Conservation (phyloP, 805 yeast genomes). For the Wickerhamiella spandovensis region DNA sequence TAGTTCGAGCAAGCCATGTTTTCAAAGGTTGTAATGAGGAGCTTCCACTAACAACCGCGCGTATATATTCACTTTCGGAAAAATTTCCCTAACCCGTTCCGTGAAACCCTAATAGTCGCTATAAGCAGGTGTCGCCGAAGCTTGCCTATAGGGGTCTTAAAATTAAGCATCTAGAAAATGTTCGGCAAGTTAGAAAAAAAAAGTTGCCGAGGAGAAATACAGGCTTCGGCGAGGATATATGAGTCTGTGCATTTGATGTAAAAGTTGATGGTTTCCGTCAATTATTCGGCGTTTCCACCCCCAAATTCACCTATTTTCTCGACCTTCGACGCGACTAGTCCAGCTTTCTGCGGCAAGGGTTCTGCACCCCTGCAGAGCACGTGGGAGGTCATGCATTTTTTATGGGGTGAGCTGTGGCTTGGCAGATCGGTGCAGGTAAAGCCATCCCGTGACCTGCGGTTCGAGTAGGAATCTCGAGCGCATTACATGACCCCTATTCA, state of each 20-base stretch:
- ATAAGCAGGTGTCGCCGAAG: neutral
- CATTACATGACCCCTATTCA: no score
- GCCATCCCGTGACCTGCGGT: neutral
- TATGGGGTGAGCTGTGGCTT: neutral
- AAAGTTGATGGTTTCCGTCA: neutral
- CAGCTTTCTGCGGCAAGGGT: neutral
- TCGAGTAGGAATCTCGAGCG: no score
- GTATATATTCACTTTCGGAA: neutral
- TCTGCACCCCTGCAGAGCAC: neutral
- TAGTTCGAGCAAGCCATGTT: neutral
- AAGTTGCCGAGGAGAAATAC: neutral
- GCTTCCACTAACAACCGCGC: neutral
- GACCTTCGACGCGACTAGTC: no score
- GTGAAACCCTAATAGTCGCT: neutral
- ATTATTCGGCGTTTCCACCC: no score
- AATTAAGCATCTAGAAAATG: neutral
- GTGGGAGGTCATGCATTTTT: neutral
- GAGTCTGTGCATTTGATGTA: neutral
- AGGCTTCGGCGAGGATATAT: neutral
- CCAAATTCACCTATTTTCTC: no score
- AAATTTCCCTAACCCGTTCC: neutral
- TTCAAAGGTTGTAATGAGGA: neutral
- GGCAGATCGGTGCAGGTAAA: no score
- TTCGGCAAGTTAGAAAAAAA: neutral
- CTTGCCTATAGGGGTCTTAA: neutral